A percentile compares a stretch with the other conserved stretches of the same genome.
These are phyloP conservation scores for Trichoderma atrobrunneum DNA, from an alignment of 2,329 filamentous ascomycete species.

Conservation along the genomic window DNA sequence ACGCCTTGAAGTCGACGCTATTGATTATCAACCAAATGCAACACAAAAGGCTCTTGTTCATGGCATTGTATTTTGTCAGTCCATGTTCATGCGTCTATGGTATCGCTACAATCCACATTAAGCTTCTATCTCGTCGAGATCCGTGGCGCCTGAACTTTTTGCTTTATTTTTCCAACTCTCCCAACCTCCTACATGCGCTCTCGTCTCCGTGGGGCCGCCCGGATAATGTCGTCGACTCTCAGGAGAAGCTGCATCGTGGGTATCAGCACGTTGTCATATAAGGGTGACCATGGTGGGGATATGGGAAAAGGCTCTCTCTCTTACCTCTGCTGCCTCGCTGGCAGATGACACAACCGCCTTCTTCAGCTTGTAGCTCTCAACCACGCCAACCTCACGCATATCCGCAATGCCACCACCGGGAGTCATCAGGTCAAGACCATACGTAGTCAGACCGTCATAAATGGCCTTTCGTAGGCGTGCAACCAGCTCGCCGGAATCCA, in stretches of 20 bases:
- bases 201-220: constrained; percentile 71
- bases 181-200: constrained; percentile 37
- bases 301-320: constrained; percentile 30
- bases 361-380: constrained; percentile 99
- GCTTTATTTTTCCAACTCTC: constrained; percentile 22
- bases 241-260: constrained; percentile 66
- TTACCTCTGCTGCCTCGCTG: constrained; percentile 92
- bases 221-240: constrained; percentile 96
- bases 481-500: constrained; percentile 93
- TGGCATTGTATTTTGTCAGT: constrained; percentile 6
- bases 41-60: neutral
- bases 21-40: neutral
- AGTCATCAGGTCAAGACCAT: constrained; percentile 82
- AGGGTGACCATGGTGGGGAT: neutral
- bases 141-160: constrained; percentile 21
- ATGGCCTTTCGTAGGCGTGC: constrained; percentile 88
- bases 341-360: constrained; percentile 95
- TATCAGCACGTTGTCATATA: neutral
- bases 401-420: constrained; percentile 91
- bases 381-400: constrained; percentile 91
- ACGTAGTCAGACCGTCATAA: constrained; percentile 90
- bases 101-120: constrained; percentile 40
- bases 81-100: constrained; percentile 35
- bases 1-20: neutral
- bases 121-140: constrained; percentile 17